These are phyloP conservation scores for Calocybe cyanea DNA, from an alignment of 768 basidiomycete genomes.

Conservation along the genomic window DNA sequence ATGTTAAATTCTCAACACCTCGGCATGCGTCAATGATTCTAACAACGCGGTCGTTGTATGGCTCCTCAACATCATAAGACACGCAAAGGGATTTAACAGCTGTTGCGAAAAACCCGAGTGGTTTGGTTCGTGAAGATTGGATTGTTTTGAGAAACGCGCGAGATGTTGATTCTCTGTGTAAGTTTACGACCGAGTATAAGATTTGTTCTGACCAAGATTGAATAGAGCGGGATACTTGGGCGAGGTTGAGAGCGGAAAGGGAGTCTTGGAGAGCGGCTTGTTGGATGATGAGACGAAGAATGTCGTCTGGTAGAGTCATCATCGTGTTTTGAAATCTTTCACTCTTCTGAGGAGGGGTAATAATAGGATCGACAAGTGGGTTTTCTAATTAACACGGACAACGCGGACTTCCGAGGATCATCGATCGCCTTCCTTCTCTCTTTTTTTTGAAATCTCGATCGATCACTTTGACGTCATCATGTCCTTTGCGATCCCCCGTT, in stretches of 20 bases:
- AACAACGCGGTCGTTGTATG: slow-evolving; percentile 24
- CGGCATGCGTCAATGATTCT: slow-evolving; percentile 31
- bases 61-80: slow-evolving; percentile 31
- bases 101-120: slow-evolving; percentile 29
- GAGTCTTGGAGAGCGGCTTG: slow-evolving; percentile 26
- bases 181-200: slow-evolving; percentile 30
- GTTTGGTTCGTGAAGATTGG: slow-evolving; percentile 29
- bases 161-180: slow-evolving; percentile 28
- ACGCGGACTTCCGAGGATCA: too few relatives aligned
- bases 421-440: too few relatives aligned
- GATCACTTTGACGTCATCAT: too few relatives aligned
- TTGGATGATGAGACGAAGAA: slow-evolving; percentile 34
- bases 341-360: slow-evolving; percentile 2
- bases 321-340: slow-evolving; percentile 6
- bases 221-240: slow-evolving; percentile 25
- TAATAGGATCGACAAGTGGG: slow-evolving; percentile 12
- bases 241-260: slow-evolving; percentile 27
- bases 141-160: slow-evolving; percentile 35
- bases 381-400: too few relatives aligned
- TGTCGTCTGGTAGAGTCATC: slow-evolving; percentile 29
- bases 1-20: slow-evolving; percentile 31
- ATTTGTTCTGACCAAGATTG: slow-evolving; percentile 35
- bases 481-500: too few relatives aligned
- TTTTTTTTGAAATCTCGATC: too few relatives aligned
- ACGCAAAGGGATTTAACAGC: slow-evolving; percentile 34